Conservation (phyloP, 208 protist species). For the Blastocrithidia nonstop region DNA sequence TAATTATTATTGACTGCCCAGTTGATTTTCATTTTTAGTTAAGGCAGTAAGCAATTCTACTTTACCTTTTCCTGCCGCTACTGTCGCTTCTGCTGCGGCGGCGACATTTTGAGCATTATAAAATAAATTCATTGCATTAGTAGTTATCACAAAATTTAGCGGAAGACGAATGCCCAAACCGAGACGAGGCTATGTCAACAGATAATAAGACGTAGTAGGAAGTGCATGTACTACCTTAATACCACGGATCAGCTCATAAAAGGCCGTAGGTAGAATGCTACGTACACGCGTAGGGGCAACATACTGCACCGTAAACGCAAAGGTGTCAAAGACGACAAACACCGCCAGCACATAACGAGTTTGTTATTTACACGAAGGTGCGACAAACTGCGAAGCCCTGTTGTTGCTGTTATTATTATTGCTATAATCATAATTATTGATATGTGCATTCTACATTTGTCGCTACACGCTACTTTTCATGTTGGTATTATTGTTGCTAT, state of each 20-base stretch:
- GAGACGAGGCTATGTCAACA: constrained; percentile 65
- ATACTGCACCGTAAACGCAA: constrained; percentile 74
- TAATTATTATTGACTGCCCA: not conserved
- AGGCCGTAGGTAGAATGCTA: constrained; percentile 41
- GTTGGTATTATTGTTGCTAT: too few relatives aligned
- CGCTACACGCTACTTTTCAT: too few relatives aligned
- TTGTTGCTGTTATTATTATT: too few relatives aligned
- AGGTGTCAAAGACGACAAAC: constrained; percentile 38
- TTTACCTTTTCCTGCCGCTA: not conserved
- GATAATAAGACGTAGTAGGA: constrained; percentile 62
- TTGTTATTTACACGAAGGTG: too few relatives aligned
- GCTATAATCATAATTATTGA: too few relatives aligned
- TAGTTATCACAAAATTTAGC: constrained; percentile 49
- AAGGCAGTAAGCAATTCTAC: not conserved
- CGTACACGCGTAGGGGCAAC: constrained; percentile 38
- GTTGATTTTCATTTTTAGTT: not conserved
- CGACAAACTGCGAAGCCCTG: too few relatives aligned
- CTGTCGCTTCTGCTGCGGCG: constrained; percentile 6
- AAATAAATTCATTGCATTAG: too few relatives aligned
- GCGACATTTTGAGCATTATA: not conserved
- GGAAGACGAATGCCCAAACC: constrained; percentile 69
- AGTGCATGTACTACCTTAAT: constrained; percentile 30
- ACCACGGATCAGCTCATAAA: constrained; percentile 56
- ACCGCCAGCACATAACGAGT: constrained; percentile 45
- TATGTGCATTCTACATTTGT: too few relatives aligned